Evolutionary conservation across 805 yeast species (phyloP), one percentile per base, ranked within the genome.

Genomic region (Pichia thaimueangensis): DNA sequence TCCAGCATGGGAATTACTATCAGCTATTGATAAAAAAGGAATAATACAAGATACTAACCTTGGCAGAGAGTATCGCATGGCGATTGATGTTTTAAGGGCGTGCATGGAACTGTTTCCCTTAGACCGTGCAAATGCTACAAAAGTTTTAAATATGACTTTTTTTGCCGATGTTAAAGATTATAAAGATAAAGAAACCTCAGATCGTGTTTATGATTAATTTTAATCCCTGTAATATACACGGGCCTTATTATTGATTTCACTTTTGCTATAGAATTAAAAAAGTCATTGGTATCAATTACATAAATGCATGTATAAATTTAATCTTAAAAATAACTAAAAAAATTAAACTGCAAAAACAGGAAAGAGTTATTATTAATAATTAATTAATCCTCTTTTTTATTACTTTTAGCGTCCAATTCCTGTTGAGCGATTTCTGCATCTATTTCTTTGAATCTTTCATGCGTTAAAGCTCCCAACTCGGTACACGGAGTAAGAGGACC

Each of bases 1-100:
- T 38, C 82, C 83, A n/a, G 79, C 82, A 1, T 69, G 70, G 61
- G 89, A 84, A 51, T 71, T 86, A 0, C 61, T 80, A 35, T 63
- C 65, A 30, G 74, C 74, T 34, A 60, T 77, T 36, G 73, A 70
- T 47, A 64, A 61, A 28, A 60, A 59, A 39, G 74, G 72, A 1
- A 63, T 58, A 60, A 64, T 52, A 6, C 61, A 47, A 45, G 58
- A 48, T 65, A 70, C 53, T 4, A 39, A 49, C 20, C 19, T 62
- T 1, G 67, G 78, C 51, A 49, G 63, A 25, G 53, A 66, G 40
- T 64, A 69, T 45, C 60, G 64, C 45, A 64, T 71, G 53, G 72
- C 79, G 42, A 62, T 80, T 43, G 76, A 78, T 42, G 55, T 82
- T n/a, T 61, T 82, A 34, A 70, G 74, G 48, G 71, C 68, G 28